A percentile compares a stretch with the other conserved stretches of the same genome.
Conservation (phyloP, 192 early-diverging fungal species). For the Backusella macrospora region DNA sequence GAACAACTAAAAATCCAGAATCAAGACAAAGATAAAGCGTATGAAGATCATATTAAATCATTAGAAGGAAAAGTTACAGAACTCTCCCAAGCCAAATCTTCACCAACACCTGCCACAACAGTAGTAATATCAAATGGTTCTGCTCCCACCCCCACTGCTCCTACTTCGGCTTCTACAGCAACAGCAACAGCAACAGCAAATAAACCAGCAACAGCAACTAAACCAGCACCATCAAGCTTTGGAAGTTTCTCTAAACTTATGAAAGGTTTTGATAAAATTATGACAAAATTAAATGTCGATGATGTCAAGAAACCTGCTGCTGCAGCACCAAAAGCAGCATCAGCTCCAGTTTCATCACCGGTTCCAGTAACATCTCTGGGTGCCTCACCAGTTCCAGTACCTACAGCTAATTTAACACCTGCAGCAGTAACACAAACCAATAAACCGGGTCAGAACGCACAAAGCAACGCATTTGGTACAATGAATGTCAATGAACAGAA, state of each 20-base stretch:
- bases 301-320: neutral
- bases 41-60: neutral
- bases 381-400: too few relatives aligned
- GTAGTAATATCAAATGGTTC: neutral
- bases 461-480: neutral
- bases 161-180: neutral
- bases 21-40: neutral
- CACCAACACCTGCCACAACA: neutral
- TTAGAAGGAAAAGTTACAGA: conserved; percentile 3
- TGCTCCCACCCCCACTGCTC: neutral
- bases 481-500: neutral
- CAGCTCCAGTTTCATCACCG: neutral
- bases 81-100: neutral
- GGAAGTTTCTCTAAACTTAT: neutral
- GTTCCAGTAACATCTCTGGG: neutral
- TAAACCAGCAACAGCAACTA: neutral
- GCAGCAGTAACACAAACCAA: too few relatives aligned
- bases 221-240: neutral
- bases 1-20: neutral
- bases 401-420: too few relatives aligned
- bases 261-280: neutral
- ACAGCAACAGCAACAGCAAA: neutral
- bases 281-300: neutral
- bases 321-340: neutral
- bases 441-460: neutral